Evolutionary conservation across 768 basidiomycete species (phyloP), one percentile per base, ranked within the genome.

Genomic region (Tulasnella sp.): DNA sequence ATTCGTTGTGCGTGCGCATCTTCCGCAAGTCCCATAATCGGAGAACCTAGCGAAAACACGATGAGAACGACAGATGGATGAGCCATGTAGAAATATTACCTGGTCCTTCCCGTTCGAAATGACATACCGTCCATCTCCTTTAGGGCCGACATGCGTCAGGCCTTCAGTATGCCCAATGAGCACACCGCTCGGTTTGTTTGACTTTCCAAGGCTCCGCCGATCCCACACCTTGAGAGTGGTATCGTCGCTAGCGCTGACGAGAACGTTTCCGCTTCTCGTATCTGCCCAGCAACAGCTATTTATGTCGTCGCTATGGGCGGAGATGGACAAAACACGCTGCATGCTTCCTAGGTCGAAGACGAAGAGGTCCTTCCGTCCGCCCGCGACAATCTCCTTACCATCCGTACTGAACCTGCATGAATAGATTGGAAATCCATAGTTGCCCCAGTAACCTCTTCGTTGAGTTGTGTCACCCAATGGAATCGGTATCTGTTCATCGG

Each of bases 261-360:
- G 78, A 17, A 99, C 81, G 67, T 99, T 98, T 9, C 91, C 91
- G 11, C 89, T 93, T 2, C 80, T 78, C 9, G 83, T 83, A 66
- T 97, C 93, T 0, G 96, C 96, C 83, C 93, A 99, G 66, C 87
- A 91, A 70, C 92, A 82, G 65, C 89, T 88, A 64, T 99, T 99
- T 39, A 97, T 86, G 67, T 99, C 96, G 66, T 89, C 84, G 1
- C 70, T 67, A 65, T 99, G 96, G 0, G 90, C 96, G n/a, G 69
- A 62, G 15, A 99, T 91, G 64, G 83, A 86, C 25, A 97, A 82
- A 0, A 84, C 84, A 59, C 90, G 76, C 61, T 76, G 74, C 63
- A 87, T 76, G 4, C 84, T 81, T 59, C 89, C 69, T 42, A 99
- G 77, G 70, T 99, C 96, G 65, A 97, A 98, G 2, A 98, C 92